Evolutionary conservation across 1,284 basidiomycete genomes (phyloP).

Genomic region (Moniliella sp.): DNA sequence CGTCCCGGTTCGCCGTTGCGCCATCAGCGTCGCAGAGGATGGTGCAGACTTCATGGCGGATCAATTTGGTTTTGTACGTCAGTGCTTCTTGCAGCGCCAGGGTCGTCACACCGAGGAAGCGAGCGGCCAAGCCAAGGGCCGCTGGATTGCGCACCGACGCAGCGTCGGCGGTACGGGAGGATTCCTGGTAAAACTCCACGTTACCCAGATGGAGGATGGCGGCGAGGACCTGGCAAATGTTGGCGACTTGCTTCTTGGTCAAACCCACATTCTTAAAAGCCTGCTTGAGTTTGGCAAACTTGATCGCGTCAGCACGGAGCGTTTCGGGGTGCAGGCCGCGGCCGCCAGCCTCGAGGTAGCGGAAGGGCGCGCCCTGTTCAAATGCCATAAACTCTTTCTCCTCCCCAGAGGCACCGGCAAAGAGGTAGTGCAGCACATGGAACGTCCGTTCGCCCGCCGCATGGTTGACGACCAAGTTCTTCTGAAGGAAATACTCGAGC

Average conservation of each 20-base stretch:
- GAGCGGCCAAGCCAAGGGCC: slow-evolving; percentile 56
- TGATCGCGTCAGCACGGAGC: slow-evolving; percentile 44
- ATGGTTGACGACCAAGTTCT: slow-evolving; percentile 14
- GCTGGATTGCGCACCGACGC: slow-evolving; percentile 38
- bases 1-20: slow-evolving; percentile 73
- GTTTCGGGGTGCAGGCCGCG: slow-evolving; percentile 28
- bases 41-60: slow-evolving; percentile 83
- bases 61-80: slow-evolving; percentile 72
- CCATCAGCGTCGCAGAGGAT: slow-evolving; percentile 84
- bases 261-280: slow-evolving; percentile 79
- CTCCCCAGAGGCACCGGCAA: slow-evolving; percentile 65
- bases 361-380: slow-evolving; percentile 43
- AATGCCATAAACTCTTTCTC: slow-evolving; percentile 56
- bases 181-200: slow-evolving; percentile 52
- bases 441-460: slow-evolving; percentile 48
- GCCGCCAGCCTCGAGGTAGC: slow-evolving; percentile 62
- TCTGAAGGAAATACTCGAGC: slow-evolving; percentile 86
- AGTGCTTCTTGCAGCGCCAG: slow-evolving; percentile 58
- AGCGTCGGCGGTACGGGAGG: slow-evolving; percentile 20
- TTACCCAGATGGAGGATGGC: slow-evolving; percentile 89
- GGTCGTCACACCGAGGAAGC: slow-evolving; percentile 66
- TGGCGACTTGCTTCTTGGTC: slow-evolving; percentile 74
- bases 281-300: slow-evolving; percentile 74
- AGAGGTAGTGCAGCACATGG: slow-evolving; percentile 86
- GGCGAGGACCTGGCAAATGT: slow-evolving; percentile 77